Evolutionary conservation across 164 flowering plant genomes (phyloP), one percentile per base, ranked within the genome.

Genomic region (Nelumbo lutea): DNA sequence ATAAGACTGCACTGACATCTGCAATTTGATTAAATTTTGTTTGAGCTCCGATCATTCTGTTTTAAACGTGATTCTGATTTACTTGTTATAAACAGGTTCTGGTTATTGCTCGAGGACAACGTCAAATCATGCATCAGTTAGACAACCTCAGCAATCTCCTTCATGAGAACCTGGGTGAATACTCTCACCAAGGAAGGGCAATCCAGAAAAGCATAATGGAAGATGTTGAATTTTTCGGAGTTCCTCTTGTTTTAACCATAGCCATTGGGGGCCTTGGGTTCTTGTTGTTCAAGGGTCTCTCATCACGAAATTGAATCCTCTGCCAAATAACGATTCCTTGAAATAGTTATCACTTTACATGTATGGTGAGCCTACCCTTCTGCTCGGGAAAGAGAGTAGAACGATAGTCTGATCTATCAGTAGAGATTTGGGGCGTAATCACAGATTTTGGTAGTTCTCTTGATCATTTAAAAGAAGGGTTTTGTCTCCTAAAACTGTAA

Each of bases 111-210:
- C 79, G 93, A 5, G 79, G 80, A 8, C 95, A 88, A 53, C 88
- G 87, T 2, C 93, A 89, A 60, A 70, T 88, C n/a, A 78, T 89
- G 85, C 92, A 81, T 69, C 95, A 89, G 52, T 62, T 89, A 39
- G 92, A 87, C 68, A 86, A 80, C 65, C 70, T 91, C 70, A 85
- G 78, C 80, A 87, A 71, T 72, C 76, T 86, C 69, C 64, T 89
- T 47, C 90, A 77, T 9, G 92, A 91, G 61, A 73, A 75, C 63
- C n/a, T 67, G 62, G 84, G 83, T 9, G 89, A 87, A 61, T 78
- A 81, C 65, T 69, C 81, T 57, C 87, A 74, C 27, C 84, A 79
- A 64, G 88, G 70, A 62, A 80, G 80, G 68, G 73, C 60, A 68
- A 72, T 47, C 69, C 46, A 72, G 66, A 73, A 50, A 67, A 44